Percentiles rank a stretch among this genome's conserved stretches.
Evolutionary conservation across 108 stramenopile species (phyloP).

Genomic region (Cyclotella distinguenda): DNA sequence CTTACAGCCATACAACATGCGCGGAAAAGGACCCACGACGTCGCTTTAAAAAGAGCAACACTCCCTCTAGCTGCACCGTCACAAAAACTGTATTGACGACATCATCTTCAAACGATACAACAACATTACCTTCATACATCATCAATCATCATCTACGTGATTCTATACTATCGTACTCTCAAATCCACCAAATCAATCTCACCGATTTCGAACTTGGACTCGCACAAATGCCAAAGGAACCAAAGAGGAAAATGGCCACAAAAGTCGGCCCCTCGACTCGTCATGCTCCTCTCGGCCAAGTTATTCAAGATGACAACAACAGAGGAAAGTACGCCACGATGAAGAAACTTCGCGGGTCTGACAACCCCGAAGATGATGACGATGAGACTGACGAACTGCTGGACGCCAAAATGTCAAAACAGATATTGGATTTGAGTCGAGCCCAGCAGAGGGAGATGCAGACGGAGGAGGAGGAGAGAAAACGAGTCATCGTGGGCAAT

Average conservation of each 20-base stretch:
- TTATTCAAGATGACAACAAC: constrained; percentile 71
- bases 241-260: constrained; percentile 30
- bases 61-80: too few species aligned
- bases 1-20: too few species aligned
- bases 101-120: too few species aligned
- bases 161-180: too few species aligned
- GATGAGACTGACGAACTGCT: constrained; percentile 49
- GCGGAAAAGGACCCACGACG: too few species aligned
- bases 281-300: constrained; percentile 86
- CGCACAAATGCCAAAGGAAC: constrained; percentile 41
- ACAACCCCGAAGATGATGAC: constrained; percentile 7
- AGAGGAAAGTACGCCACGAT: constrained; percentile 67
- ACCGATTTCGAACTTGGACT: neutral
- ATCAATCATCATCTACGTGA: too few species aligned
- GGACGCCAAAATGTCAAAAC: constrained; percentile 58
- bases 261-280: constrained; percentile 34
- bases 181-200: too few species aligned
- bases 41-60: too few species aligned
- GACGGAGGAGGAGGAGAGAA: constrained; percentile 48
- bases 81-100: too few species aligned
- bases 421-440: constrained; percentile 67
- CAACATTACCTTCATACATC: too few species aligned
- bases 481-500: neutral
- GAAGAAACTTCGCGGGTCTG: constrained; percentile 20
- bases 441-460: constrained; percentile 72